Evolutionary conservation across 306 rosid genomes (phyloP), one percentile per base, ranked within the genome.

Genomic region (Oxytropis ochrocephala): DNA sequence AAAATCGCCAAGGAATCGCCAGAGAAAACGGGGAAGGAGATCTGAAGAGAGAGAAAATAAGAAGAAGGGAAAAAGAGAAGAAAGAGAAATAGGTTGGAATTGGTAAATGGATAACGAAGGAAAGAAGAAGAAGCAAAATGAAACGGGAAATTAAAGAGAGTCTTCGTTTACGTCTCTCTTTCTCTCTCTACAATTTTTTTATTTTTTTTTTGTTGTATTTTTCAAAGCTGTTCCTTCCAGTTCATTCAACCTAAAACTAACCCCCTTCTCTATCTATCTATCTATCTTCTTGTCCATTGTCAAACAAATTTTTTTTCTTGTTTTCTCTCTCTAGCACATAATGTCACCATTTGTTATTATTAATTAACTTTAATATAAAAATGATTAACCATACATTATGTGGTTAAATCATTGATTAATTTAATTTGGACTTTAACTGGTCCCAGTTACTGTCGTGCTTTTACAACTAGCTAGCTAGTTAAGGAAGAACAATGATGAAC

Each of bases 41-140:
- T 85, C 81, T 4, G 86, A 73, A 33, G 92, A 80, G 85, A 74
- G 88, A 82, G 81, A 81, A 71, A n/a, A n/a, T n/a, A n/a, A n/a
- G n/a, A n/a, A n/a, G n/a, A n/a, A n/a, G 51, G 44, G 78, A 48
- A 82, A 82, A 80, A 82, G 81, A 78, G 53, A 69, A 6, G 1
- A 58, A 18, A 35, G 18, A 59, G 59, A 48, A 49, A 84, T 85
- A 35, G 72, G 72, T 61, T 43, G 52, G 74, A 70, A 70, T 60
- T 65, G 59, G 69, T 62, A 36, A 75, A 65, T 59, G 70, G 74
- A 76, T 53, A 64, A 78, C 48, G 70, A 78, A 72, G 67, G 65
- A 69, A 69, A 4, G 48, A 67, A 44, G 43, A 64, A 18, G 67
- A 66, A 56, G 68, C 46, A 48, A 52, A 64, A 56, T 2, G 19